Evolutionary conservation across 164 flowering plant species (phyloP).

Genomic region (Tetracentron sinense): DNA sequence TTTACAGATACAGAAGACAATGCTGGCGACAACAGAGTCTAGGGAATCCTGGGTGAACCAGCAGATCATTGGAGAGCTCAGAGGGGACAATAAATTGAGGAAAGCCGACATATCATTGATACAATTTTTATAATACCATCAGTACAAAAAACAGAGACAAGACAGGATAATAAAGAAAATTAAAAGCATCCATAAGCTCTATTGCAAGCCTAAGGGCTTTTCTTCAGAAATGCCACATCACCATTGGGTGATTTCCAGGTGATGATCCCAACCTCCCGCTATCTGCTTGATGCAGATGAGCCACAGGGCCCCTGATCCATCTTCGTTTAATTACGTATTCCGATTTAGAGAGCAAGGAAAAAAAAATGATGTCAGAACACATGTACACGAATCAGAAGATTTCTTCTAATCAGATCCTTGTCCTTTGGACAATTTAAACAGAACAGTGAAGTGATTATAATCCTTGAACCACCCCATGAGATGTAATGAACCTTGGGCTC

Average conservation of each 20-base stretch:
- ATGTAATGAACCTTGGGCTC: no score
- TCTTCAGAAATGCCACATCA: constrained; percentile 48
- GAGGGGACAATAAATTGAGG: neutral
- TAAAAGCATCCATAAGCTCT: constrained; percentile 24
- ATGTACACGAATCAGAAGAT: no score
- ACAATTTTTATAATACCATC: constrained; percentile 20
- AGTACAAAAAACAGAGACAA: constrained; percentile 12
- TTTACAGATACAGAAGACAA: no score
- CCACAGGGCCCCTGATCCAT: constrained; percentile 35
- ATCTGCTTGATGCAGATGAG: constrained; percentile 31
- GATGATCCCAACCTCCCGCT: constrained; percentile 50
- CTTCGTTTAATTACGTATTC: constrained; percentile 31
- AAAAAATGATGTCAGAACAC: no score
- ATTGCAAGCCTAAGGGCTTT: constrained; percentile 43
- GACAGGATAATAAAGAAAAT: neutral
- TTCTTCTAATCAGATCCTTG: no score
- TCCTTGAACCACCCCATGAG: no score
- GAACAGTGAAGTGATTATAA: no score
- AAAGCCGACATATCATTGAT: constrained; percentile 2
- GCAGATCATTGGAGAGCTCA: no score
- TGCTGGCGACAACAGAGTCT: neutral
- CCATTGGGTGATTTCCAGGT: constrained; percentile 37
- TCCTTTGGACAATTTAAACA: no score
- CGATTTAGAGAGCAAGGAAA: no score
- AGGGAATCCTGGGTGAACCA: no score